Base-by-base conservation (phyloP, 371 early-diverging fungal species). In the Nematocida sp. region DNA sequence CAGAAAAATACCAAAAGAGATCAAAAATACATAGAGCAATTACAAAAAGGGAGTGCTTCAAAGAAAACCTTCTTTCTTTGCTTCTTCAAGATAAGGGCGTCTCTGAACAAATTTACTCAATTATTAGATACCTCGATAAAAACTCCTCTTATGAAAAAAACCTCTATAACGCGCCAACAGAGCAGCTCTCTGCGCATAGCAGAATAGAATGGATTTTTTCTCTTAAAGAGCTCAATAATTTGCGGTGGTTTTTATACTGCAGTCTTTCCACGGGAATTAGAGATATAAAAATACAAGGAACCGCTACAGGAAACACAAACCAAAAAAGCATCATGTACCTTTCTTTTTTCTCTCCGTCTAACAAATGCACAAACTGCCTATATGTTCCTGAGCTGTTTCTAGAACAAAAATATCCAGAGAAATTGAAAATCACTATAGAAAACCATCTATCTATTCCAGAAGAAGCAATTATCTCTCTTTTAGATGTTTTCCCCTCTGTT, bases 1-100 rank as follows among this genome's bases (percentile, higher is more conserved):
- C n/a, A 9, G 5, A n/a, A 16, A 30, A 42, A 36, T 40, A 40
- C 35, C 28, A 11, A 9, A 23, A 5, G 36, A 20, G 45, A 16
- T 4, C 16, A 4, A 30, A 0, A 13, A n/a, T n/a, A n/a, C n/a
- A n/a, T n/a, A n/a, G n/a, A n/a, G 25, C 16, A 11, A 0, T 25
- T 45, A 18, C 26, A 42, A 71, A 71, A 33, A n/a, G 26, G 54
- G 25, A 39, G 4, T 60, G 61, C 30, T 61, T 71, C 32, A 30
- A 33, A 20, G 55, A 71, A 38, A 71, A 71, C 33, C 60, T 71
- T 7, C 28, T 42, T 4, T 11, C 25, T 39, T 30, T 63, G 25
- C 0, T 71, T 63, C 32, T 42, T 5, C 3, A 9, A 18, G 16
- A 28, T 38, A 30, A 39, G 30, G n/a, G 23, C 23, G 33, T 35